Evolutionary conservation across 2,329 filamentous ascomycete species (phyloP).

Genomic region (Cucurbitaria berberidis): DNA sequence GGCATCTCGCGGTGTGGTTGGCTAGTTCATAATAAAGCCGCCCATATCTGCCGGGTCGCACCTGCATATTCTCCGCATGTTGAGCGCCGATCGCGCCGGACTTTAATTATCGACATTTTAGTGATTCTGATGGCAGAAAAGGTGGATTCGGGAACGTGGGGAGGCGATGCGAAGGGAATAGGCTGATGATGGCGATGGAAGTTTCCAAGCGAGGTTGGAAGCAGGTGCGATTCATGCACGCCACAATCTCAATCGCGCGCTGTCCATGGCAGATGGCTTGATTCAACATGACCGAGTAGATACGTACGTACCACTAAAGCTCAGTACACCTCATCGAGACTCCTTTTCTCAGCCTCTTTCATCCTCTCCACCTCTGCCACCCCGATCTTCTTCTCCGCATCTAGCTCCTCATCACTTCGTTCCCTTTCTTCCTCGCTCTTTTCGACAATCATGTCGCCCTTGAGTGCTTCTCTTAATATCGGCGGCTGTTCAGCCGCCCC

Average conservation of each 20-base stretch:
- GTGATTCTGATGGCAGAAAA: background rate
- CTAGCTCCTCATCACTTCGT: conserved; percentile 18
- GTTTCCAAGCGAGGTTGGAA: background rate
- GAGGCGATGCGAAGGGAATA: no score
- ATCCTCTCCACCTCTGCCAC: conserved; percentile 35
- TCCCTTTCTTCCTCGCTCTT: conserved; percentile 26
- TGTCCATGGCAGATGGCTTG: background rate
- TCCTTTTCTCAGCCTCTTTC: conserved; percentile 34
- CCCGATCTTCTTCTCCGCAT: conserved; percentile 18
- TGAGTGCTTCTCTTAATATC: conserved; percentile 40
- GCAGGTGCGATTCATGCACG: background rate
- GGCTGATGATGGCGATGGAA: background rate
- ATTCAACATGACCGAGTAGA: background rate
- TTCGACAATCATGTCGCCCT: conserved; percentile 41
- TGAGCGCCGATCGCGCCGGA: background rate
- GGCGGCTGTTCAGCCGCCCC: conserved; percentile 14
- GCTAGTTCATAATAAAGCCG: background rate
- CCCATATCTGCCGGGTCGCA: background rate
- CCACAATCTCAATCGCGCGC: background rate
- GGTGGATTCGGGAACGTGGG: background rate
- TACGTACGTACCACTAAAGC: background rate
- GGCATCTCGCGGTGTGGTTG: background rate
- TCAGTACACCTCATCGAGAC: conserved; percentile 41
- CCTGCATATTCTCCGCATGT: background rate
- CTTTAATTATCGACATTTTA: background rate